Evolutionary conservation across 768 basidiomycete genomes (phyloP).

Genomic region (Trametes villosa): DNA sequence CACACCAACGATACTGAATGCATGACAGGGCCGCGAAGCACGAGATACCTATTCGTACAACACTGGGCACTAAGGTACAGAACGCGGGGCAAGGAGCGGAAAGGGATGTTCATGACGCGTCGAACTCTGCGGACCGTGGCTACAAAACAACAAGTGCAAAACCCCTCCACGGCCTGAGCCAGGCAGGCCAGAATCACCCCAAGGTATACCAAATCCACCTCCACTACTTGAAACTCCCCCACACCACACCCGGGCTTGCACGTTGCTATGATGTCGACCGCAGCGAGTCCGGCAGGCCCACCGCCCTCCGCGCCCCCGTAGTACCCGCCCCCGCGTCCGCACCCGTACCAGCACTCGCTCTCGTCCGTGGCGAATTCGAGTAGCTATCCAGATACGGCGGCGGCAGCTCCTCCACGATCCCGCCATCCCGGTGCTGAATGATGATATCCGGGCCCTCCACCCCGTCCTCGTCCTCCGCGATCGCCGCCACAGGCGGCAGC

Average conservation of each 20-base stretch:
- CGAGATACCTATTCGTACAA: conserved; percentile 5
- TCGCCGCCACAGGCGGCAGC: conserved; percentile 14
- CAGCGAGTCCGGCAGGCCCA: not conserved
- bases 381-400: conserved; percentile 43
- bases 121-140: too few species aligned
- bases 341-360: not conserved
- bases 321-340: not conserved
- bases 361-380: too few species aligned
- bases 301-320: not conserved
- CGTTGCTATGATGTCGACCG: not conserved
- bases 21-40: not conserved
- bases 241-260: not conserved
- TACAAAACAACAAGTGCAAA: not conserved
- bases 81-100: not conserved
- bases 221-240: not conserved
- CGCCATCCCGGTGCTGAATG: conserved; percentile 46
- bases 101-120: not conserved
- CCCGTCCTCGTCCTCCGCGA: conserved; percentile 18
- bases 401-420: conserved; percentile 44
- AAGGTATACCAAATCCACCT: not conserved
- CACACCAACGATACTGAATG: too few species aligned
- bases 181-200: conserved; percentile 5
- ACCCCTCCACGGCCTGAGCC: conserved; percentile 7
- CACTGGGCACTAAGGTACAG: not conserved
- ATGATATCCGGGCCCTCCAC: conserved; percentile 37